A percentile compares a stretch with the other conserved stretches of the same genome.
These are phyloP conservation scores for Mucuna pruriens DNA, from an alignment of 306 rosid species.

Conservation along the genomic window DNA sequence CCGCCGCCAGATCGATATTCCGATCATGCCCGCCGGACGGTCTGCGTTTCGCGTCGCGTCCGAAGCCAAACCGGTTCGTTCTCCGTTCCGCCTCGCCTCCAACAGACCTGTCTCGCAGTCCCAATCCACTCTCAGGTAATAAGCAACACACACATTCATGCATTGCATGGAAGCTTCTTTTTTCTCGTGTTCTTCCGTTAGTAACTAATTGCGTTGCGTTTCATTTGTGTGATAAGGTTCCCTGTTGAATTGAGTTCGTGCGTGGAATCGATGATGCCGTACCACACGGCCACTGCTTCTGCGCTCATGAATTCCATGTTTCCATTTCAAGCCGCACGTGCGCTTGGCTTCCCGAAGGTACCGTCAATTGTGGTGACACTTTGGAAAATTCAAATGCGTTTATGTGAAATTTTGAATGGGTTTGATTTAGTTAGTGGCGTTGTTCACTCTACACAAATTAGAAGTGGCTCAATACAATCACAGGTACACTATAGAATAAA, in stretches of 20 bases:
- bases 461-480: neutral
- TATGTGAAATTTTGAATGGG: neutral
- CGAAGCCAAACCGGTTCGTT: slow-evolving; percentile 64
- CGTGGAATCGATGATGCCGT: slow-evolving; percentile 83
- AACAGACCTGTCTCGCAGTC: slow-evolving; percentile 52
- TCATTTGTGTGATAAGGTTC: slow-evolving; percentile 46
- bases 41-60: slow-evolving; percentile 53
- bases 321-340: slow-evolving; percentile 57
- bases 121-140: slow-evolving; percentile 60
- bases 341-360: slow-evolving; percentile 87
- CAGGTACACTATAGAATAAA: neutral
- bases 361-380: neutral
- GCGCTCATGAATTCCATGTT: slow-evolving; percentile 93
- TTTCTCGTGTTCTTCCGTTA: neutral
- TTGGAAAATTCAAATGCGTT: neutral
- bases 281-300: slow-evolving; percentile 85
- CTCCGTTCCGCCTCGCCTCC: slow-evolving; percentile 61
- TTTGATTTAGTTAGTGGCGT: slow-evolving; percentile 12
- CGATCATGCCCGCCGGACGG: slow-evolving; percentile 61
- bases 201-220: neutral
- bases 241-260: slow-evolving; percentile 79
- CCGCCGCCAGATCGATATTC: slow-evolving; percentile 69
- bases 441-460: neutral
- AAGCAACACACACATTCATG: neutral
- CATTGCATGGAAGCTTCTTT: neutral